phyloP scores from a whole-genome alignment of 805 yeast genomes.

The Yamadazyma sp. region DNA sequence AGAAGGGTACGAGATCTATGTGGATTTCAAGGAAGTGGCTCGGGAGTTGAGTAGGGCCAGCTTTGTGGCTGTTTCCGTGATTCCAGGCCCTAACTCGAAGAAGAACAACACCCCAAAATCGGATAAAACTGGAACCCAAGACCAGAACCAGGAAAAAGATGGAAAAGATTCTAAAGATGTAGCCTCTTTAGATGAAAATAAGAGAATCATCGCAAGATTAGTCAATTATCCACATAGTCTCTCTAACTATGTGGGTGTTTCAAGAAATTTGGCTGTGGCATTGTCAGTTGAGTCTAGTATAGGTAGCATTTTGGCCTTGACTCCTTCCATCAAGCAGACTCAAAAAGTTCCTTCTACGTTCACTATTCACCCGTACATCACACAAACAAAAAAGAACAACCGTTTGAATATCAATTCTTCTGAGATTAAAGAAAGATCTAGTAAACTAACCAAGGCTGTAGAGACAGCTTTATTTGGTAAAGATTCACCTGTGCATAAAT shows the following conservation, averaged over 20 bases:
- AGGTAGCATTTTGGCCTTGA: slow-evolving; percentile 57
- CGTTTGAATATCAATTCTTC: slow-evolving; percentile 28
- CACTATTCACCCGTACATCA: slow-evolving; percentile 55
- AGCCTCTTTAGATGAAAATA: slow-evolving; percentile 31
- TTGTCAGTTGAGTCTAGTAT: slow-evolving; percentile 49
- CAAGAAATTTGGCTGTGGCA: slow-evolving; percentile 54
- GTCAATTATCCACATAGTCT: slow-evolving; percentile 35
- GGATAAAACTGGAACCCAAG: slow-evolving; percentile 4
- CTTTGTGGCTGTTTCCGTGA: slow-evolving; percentile 50
- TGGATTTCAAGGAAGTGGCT: slow-evolving; percentile 40
- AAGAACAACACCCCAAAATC: slow-evolving; percentile 16
- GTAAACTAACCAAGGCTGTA: slow-evolving; percentile 21
- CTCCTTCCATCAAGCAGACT: slow-evolving; percentile 41
- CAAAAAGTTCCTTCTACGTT: slow-evolving; percentile 40
- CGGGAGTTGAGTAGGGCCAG: slow-evolving; percentile 35
- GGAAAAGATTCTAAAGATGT: slow-evolving; percentile 12
- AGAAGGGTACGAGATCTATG: slow-evolving; percentile 44
- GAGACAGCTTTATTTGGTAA: slow-evolving; percentile 20
- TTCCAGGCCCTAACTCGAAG: slow-evolving; percentile 50
- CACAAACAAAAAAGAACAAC: slow-evolving; percentile 36
- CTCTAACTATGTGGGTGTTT: slow-evolving; percentile 48
- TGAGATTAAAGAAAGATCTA: slow-evolving; percentile 28
- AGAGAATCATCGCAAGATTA: slow-evolving; percentile 52
- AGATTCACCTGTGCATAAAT: slow-evolving; percentile 19
- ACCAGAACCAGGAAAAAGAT: background rate